These are phyloP conservation scores for Phalaenopsis aphrodite DNA, from an alignment of 106 monocot species.

Conservation along the genomic window DNA sequence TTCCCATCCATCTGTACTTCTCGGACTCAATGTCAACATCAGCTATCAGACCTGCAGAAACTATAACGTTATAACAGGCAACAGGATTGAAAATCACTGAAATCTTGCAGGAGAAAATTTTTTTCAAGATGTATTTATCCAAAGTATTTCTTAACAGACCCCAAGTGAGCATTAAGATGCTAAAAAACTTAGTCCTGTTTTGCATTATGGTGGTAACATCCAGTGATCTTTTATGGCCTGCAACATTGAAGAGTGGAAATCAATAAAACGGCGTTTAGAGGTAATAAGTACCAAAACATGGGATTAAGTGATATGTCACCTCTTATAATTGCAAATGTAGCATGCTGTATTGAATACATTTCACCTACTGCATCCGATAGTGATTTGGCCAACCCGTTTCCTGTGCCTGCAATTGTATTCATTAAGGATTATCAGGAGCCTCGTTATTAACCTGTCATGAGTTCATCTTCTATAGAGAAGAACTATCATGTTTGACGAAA, in stretches of 20 bases:
- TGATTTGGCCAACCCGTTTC: constrained; percentile 95
- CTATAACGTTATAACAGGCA: background rate
- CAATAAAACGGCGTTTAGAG: background rate
- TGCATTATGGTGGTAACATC: constrained; percentile 82
- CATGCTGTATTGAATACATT: constrained; percentile 46
- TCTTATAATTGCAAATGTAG: constrained; percentile 66
- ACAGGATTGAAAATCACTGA: background rate
- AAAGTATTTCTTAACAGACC: constrained; percentile 33
- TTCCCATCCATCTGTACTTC: constrained; percentile 90
- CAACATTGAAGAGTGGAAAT: background rate
- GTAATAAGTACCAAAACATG: background rate
- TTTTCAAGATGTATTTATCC: background rate
- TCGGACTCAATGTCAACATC: constrained; percentile 88
- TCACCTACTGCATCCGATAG: constrained; percentile 53
- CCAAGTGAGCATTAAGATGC: constrained; percentile 90
- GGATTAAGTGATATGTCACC: constrained; percentile 25
- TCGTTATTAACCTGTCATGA: background rate
- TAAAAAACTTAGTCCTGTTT: constrained; percentile 69
- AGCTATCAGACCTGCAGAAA: constrained; percentile 54
- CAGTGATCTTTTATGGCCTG: constrained; percentile 63
- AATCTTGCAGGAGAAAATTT: background rate
- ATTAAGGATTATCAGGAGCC: background rate
- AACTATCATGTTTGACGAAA: too few species aligned
- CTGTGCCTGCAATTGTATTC: constrained; percentile 45
- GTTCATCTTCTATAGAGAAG: background rate